Evolutionary conservation across 768 basidiomycete species (phyloP).

Genomic region (Phlebiopsis flavidoalba): DNA sequence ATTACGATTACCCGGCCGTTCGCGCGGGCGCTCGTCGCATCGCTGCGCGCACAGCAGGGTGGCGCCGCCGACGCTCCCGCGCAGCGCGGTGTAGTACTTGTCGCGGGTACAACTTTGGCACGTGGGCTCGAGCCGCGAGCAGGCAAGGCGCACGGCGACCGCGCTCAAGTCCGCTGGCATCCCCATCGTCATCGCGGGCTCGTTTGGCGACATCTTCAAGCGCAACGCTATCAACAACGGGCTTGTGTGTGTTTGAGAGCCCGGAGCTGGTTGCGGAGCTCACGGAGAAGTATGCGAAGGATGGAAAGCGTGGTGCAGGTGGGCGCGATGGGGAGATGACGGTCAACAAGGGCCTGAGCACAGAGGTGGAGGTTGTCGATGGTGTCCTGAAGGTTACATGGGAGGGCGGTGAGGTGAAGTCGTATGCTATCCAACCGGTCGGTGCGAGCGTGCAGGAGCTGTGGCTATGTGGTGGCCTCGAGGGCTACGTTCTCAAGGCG

Average conservation of each 20-base stretch:
- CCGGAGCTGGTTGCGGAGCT: slow-evolving; percentile 86
- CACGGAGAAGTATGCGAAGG: slow-evolving; percentile 68
- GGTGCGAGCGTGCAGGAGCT: slow-evolving; percentile 96
- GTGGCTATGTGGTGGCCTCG: slow-evolving; percentile 93
- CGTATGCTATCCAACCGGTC: slow-evolving; percentile 67
- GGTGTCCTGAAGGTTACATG: slow-evolving; percentile 21
- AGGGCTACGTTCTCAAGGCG: slow-evolving; percentile 82
- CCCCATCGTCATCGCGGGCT: slow-evolving; percentile 92
- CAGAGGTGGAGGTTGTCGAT: slow-evolving; percentile 63
- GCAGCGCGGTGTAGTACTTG: slow-evolving; percentile 70
- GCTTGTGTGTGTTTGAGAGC: slow-evolving; percentile 88
- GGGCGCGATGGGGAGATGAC: slow-evolving; percentile 82
- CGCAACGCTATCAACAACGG: slow-evolving; percentile 99
- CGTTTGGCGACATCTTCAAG: slow-evolving; percentile 99
- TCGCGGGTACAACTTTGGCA: slow-evolving; percentile 97
- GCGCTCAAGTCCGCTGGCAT: slow-evolving; percentile 93
- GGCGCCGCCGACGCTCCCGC: slow-evolving; percentile 16
- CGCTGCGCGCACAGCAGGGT: slow-evolving; percentile 31
- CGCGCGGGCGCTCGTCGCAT: slow-evolving; percentile 61
- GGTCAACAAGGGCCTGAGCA: slow-evolving; percentile 58
- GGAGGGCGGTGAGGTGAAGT: slow-evolving; percentile 41
- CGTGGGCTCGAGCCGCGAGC: slow-evolving; percentile 97
- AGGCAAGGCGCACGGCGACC: slow-evolving; percentile 94
- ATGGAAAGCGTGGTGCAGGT: slow-evolving; percentile 72
- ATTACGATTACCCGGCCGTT: slow-evolving; percentile 94